Percentiles rank a stretch among this genome's conserved stretches.
phyloP scores from a whole-genome alignment of 225 moss, liverwort and hornwort genomes.

The Straminergon stramineum region DNA sequence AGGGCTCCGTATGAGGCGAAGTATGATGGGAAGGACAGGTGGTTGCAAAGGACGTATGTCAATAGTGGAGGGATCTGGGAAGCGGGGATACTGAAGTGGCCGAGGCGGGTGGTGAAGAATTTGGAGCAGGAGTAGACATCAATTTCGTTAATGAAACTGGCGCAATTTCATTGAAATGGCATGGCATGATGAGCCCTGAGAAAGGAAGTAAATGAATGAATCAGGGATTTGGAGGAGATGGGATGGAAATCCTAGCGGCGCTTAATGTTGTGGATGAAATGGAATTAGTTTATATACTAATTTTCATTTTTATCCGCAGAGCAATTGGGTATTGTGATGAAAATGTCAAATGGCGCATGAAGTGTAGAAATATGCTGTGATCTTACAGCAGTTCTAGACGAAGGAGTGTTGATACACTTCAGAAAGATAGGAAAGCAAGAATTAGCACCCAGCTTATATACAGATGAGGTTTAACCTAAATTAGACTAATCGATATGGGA shows the following conservation, averaged over 20 bases:
- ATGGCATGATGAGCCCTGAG: background rate
- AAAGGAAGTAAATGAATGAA: background rate
- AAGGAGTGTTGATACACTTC: no score
- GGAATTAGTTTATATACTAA: no score
- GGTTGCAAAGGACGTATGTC: conserved; percentile 16
- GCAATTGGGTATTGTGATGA: background rate
- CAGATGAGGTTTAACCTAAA: no score
- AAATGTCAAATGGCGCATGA: background rate
- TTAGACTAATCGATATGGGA: no score
- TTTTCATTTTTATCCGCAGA: background rate
- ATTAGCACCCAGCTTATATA: no score
- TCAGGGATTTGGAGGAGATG: background rate
- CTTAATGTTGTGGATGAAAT: background rate
- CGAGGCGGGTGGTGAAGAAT: background rate
- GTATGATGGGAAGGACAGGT: conserved; percentile 24
- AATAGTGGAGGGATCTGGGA: conserved; percentile 29
- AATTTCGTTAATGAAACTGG: background rate
- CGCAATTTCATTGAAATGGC: background rate
- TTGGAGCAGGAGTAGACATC: background rate
- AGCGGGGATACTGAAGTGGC: conserved; percentile 1
- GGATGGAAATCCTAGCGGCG: background rate
- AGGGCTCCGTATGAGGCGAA: conserved; percentile 5
- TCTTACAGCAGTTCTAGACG: no score
- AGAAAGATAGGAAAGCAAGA: no score
- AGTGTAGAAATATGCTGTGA: no score